phyloP scores from a whole-genome alignment of 441 rosid species.

The Sinapis alba region DNA sequence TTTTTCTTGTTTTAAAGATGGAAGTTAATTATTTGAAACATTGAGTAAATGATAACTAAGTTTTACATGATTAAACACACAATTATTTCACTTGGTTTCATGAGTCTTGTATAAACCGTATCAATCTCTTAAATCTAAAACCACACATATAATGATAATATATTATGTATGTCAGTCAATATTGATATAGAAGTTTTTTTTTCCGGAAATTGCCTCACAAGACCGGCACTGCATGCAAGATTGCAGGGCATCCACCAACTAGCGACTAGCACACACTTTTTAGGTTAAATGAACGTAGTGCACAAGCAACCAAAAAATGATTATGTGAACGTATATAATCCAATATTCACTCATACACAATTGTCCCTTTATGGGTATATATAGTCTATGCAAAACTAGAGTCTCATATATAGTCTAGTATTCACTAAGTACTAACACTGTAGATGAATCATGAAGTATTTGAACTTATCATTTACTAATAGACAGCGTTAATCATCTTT shows the following conservation, averaged over 20 bases:
- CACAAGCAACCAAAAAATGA: too few relatives aligned
- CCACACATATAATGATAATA: background rate
- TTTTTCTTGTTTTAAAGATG: too few relatives aligned
- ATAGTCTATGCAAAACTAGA: too few relatives aligned
- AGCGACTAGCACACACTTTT: conserved; percentile 27
- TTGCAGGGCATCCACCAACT: background rate
- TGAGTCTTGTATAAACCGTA: background rate
- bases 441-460: too few relatives aligned
- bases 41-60: background rate
- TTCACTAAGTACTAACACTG: too few relatives aligned
- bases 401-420: too few relatives aligned
- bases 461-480: too few relatives aligned
- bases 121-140: background rate
- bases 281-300: conserved; percentile 8
- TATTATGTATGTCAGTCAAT: background rate
- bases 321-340: background rate
- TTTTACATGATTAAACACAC: background rate
- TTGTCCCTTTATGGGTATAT: background rate
- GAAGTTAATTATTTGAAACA: background rate
- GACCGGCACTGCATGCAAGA: conserved; percentile 34
- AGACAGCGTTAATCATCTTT: too few relatives aligned
- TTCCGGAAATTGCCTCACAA: conserved; percentile 21
- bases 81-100: background rate
- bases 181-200: too few relatives aligned
- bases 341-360: background rate